Evolutionary conservation across 805 yeast species (phyloP).

Genomic region (Jamesozyma gamospora): DNA sequence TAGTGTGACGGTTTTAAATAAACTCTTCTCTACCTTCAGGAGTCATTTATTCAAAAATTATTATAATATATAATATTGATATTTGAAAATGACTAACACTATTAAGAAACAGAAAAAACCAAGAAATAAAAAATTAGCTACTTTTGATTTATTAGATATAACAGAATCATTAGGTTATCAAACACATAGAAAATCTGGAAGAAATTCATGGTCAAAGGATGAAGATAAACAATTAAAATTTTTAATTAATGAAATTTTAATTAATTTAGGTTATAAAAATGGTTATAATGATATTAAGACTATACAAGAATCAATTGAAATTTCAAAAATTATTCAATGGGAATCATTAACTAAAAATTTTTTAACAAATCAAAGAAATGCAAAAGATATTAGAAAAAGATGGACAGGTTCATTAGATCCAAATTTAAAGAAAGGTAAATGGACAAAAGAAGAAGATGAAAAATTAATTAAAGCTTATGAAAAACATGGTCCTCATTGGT

Average conservation of each 20-base stretch:
- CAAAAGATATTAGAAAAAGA: conserved; percentile 77
- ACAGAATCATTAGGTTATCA: conserved; percentile 68
- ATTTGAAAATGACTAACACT: neutral
- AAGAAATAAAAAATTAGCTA: conserved; percentile 17
- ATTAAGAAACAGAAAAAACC: conserved; percentile 5
- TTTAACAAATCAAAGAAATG: conserved; percentile 44
- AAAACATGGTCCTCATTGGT: conserved; percentile 75
- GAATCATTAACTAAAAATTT: conserved; percentile 41
- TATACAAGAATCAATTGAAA: conserved; percentile 21
- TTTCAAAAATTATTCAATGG: conserved; percentile 45
- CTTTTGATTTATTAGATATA: conserved; percentile 36
- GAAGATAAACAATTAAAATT: conserved; percentile 53
- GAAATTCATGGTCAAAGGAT: conserved; percentile 65
- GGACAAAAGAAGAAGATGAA: conserved; percentile 78
- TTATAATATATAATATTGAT: too few species aligned
- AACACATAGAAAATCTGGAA: conserved; percentile 51
- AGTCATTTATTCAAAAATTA: too few species aligned
- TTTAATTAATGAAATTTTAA: conserved; percentile 32
- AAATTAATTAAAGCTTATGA: conserved; percentile 52
- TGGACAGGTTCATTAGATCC: conserved; percentile 88
- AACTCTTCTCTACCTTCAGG: too few species aligned
- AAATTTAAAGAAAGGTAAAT: conserved; percentile 66
- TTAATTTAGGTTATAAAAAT: conserved; percentile 27
- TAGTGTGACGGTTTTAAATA: too few species aligned
- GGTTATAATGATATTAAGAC: conserved; percentile 27